Percentiles rank a stretch among this genome's conserved stretches.
Evolutionary conservation across 371 early-diverging fungal genomes (phyloP).

Genomic region (Capniomyces stellatus): DNA sequence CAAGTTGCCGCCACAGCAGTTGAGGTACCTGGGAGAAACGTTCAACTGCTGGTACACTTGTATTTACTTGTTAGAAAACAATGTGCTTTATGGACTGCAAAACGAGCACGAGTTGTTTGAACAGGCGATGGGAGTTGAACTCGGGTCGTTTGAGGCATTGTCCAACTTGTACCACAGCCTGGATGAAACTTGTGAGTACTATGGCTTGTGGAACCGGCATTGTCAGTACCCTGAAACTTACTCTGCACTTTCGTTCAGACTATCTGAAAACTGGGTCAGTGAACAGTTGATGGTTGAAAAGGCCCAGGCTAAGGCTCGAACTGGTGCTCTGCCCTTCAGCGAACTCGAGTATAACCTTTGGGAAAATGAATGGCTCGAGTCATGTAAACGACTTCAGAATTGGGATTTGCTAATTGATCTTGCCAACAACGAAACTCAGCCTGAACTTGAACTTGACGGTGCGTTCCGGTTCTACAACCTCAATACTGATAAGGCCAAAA

Average conservation of each 20-base stretch:
- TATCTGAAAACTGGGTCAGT: constrained; percentile 81
- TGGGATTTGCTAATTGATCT: constrained; percentile 96
- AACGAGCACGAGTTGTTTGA: constrained; percentile 40
- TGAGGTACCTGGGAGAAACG: constrained; percentile 76
- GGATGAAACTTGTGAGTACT: constrained; percentile 77
- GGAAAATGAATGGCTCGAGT: constrained; percentile 94
- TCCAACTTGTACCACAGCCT: constrained; percentile 61
- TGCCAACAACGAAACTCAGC: constrained; percentile 53
- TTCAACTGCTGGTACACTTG: constrained; percentile 85
- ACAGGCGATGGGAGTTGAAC: constrained; percentile 50
- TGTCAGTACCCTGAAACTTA: constrained; percentile 89
- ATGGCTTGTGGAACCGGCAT: constrained; percentile 84
- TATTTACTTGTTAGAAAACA: constrained; percentile 17
- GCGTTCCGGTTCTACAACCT: constrained; percentile 87
- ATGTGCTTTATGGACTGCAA: constrained; percentile 15
- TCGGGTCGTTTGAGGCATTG: constrained; percentile 69
- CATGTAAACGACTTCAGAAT: constrained; percentile 87
- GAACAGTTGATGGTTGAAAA: constrained; percentile 88
- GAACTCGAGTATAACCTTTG: constrained; percentile 94
- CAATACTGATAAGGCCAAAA: constrained; percentile 29
- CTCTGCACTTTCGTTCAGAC: constrained; percentile 88
- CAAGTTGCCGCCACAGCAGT: constrained; percentile 75
- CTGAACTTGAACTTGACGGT: constrained; percentile 38
- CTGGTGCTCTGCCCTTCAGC: constrained; percentile 72
- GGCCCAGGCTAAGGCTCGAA: constrained; percentile 82